These are phyloP conservation scores for Phaeomoniella chlamydospora DNA, from an alignment of 2,329 filamentous ascomycete genomes.

Conservation along the genomic window DNA sequence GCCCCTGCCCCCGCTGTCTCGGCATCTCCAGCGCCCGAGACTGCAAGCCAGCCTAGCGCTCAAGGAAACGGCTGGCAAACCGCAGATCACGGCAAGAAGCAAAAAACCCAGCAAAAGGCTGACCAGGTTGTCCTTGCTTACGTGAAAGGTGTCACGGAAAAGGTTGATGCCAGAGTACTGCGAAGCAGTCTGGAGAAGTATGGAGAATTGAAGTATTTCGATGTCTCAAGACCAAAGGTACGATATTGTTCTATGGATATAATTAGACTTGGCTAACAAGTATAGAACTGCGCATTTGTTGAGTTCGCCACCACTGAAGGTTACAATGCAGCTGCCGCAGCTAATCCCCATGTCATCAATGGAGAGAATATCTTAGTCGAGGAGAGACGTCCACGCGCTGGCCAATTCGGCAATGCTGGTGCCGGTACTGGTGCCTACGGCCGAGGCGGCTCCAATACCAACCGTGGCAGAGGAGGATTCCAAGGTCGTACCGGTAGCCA, in stretches of 20 bases:
- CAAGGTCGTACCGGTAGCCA: slow-evolving; percentile 47
- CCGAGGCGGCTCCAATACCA: slow-evolving; percentile 47
- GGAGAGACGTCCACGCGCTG: slow-evolving; percentile 67
- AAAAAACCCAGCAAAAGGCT: slow-evolving; percentile 52
- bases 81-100: slow-evolving; percentile 71
- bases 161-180: slow-evolving; percentile 62
- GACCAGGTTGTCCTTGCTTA: slow-evolving; percentile 72
- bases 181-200: slow-evolving; percentile 56
- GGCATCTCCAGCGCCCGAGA: slow-evolving; percentile 19
- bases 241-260: slow-evolving; percentile 8
- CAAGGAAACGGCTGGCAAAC: slow-evolving; percentile 68
- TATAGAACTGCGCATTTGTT: slow-evolving; percentile 88
- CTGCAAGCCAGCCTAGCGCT: slow-evolving; percentile 21
- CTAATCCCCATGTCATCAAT: slow-evolving; percentile 75
- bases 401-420: slow-evolving; percentile 42
- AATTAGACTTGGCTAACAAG: slow-evolving; percentile 6
- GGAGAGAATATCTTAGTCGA: slow-evolving; percentile 76
- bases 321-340: slow-evolving; percentile 68
- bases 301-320: slow-evolving; percentile 73
- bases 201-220: slow-evolving; percentile 48
- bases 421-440: slow-evolving; percentile 2
- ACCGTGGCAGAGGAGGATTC: slow-evolving; percentile 43
- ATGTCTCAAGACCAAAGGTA: slow-evolving; percentile 63
- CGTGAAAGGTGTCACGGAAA: slow-evolving; percentile 90
- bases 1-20: slow-evolving; percentile 21